Evolutionary conservation across 2,329 filamentous ascomycete genomes (phyloP), one percentile per base, ranked within the genome.

Genomic region (Aspergillus hiratsukae): DNA sequence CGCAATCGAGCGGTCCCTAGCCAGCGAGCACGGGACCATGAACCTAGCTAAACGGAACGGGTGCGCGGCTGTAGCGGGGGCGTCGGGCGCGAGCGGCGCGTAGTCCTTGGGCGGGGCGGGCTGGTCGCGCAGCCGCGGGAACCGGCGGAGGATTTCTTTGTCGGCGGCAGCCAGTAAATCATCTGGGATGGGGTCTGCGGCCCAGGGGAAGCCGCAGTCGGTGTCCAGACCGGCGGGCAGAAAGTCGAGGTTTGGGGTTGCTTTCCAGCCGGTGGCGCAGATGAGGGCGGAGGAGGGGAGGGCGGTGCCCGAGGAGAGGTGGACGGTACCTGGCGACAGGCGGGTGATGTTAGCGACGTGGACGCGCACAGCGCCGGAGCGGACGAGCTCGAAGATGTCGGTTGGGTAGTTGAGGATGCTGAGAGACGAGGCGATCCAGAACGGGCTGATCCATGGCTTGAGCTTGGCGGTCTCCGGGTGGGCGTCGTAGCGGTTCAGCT

Each of bases 351-450:
- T 82, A 31, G 78, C 78, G 7, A 85, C 67, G 50, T 85, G 77
- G 0, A 88, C 72, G 19, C 75, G 75, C 35, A 87, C 80, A n/a
- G 73, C 76, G 3, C 81, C 81, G 4, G 76, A 67, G 48, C 75
- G 75, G 10, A 88, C 76, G 11, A 84, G 71, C 5, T 83, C 79
- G 64, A 85, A 82, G 64, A 87, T 80, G 60, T 82, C 75, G 3
- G 75, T 78, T 0, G 78, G 76, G 62, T 84, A 87, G 65, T 87
- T 88, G 55, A 85, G 74, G 29, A 87, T 86, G 49, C 81, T 81
- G 31, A 87, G 74, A 0, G 77, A 78, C 10, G 77, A 80, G 1
- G 80, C 83, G 7, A 81, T 79, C 78, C 82, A 87, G 63, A 81
- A 78, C 1, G 71, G 69, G 28, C 66, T 69, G 54, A 73, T 67